Evolutionary conservation across 768 basidiomycete genomes (phyloP), one percentile per base, ranked within the genome.

Genomic region (Porpolomopsis calyptriformis): DNA sequence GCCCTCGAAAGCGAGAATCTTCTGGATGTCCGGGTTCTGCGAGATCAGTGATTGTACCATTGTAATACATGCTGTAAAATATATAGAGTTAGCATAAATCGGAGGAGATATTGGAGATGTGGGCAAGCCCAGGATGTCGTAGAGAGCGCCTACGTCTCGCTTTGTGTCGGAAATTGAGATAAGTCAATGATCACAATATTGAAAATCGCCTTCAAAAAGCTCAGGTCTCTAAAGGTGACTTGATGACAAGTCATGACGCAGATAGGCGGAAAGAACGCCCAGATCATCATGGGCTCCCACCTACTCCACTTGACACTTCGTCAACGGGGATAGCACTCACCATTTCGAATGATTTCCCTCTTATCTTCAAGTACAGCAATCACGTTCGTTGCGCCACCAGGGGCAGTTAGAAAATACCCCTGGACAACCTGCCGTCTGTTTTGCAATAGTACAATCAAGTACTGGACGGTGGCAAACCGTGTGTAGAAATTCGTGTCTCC

Each of bases 1-100:
- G 16, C 96, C 92, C 54, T 92, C 91, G 55, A 99, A 99, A 0
- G 93, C 91, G 37, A 98, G 78, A 24, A 97, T 80, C 64, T 97
- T 98, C 58, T 97, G 94, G 27, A 99, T 87, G 60, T 97, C 90
- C 25, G 86, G 77, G 54, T 86, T 97, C 54, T 92, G 85, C 0
- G 80, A 78, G 29, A 85, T 78, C 11, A 99, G 70, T 4, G 79
- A 69, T 50, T 93, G 86, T 26, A 92, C 72, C 65, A 93, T 78
- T 12, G 80, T 70, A 31, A 96, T 78, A 19, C 80, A 83, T 74
- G 97, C 89, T 88, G 64, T 54, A 52, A 33, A 27, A 35, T 39
- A 33, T 43, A 20, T n/a, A 20, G 31, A 26, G 19, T 36, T 18
- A 45, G 40, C 47, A 45, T 9, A 26, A 26, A 39, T 46, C 12